Evolutionary conservation across 345 rosid species (phyloP).

Genomic region (Citrus inodora): DNA sequence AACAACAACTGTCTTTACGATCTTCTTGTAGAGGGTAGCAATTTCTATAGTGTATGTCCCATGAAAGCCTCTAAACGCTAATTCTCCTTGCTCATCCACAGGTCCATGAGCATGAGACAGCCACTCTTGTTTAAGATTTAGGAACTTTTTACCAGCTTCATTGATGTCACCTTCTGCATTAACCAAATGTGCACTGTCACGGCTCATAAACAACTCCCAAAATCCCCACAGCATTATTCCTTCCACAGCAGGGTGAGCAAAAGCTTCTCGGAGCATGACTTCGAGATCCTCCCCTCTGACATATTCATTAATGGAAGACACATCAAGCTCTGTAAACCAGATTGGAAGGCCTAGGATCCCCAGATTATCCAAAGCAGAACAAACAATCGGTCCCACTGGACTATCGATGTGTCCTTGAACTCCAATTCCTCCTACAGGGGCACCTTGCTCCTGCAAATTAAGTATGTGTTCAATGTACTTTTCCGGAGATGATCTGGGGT

Average conservation of each 20-base stretch:
- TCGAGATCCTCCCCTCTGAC: conserved; percentile 94
- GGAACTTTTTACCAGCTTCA: conserved; percentile 72
- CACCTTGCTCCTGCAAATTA: conserved; percentile 69
- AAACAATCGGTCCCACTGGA: conserved; percentile 72
- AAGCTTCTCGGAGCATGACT: conserved; percentile 91
- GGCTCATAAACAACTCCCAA: conserved; percentile 94
- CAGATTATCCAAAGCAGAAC: conserved; percentile 69
- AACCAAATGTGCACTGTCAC: conserved; percentile 72
- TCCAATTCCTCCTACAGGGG: conserved; percentile 87
- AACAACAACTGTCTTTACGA: conserved; percentile 50
- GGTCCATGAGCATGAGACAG: conserved; percentile 46
- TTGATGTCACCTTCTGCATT: conserved; percentile 89
- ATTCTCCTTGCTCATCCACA: conserved; percentile 51
- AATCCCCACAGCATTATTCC: conserved; percentile 99
- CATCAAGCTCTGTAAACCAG: conserved; percentile 97
- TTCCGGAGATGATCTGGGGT: conserved; percentile 68
- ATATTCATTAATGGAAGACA: conserved; percentile 68
- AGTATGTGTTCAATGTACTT: conserved; percentile 73
- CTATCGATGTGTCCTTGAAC: conserved; percentile 89
- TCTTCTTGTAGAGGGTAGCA: conserved; percentile 33
- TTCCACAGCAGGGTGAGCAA: conserved; percentile 88
- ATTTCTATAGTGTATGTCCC: conserved; percentile 67
- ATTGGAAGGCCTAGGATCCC: conserved; percentile 79
- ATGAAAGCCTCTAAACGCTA: conserved; percentile 75
- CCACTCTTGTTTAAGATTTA: conserved; percentile 77